Evolutionary conservation across 179 eudicot species (phyloP).

Genomic region (Beta macrorhiza): DNA sequence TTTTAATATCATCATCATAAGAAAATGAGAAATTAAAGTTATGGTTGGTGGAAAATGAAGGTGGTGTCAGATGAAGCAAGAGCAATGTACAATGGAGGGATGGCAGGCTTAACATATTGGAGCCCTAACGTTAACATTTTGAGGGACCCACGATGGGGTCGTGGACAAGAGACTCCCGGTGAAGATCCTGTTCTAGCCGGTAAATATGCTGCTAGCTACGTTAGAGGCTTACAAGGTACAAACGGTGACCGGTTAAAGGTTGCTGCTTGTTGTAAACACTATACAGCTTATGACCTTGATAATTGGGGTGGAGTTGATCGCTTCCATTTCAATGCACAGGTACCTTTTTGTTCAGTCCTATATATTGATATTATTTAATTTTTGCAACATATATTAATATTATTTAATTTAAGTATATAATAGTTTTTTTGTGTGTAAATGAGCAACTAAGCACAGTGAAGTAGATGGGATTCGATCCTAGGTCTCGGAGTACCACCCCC

Average conservation of each 20-base stretch:
- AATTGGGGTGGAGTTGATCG: constrained; percentile 77
- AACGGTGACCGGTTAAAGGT: constrained; percentile 54
- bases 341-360: constrained; percentile 6
- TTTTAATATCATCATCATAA: background rate
- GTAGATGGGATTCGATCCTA: too few species aligned
- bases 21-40: background rate
- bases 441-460: too few species aligned
- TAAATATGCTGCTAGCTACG: constrained; percentile 54
- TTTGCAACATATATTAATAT: too few species aligned
- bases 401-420: too few species aligned
- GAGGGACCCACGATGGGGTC: constrained; percentile 76
- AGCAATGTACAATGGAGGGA: constrained; percentile 73
- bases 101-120: constrained; percentile 64
- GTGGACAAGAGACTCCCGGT: constrained; percentile 81
- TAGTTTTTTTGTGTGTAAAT: too few species aligned
- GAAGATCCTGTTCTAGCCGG: constrained; percentile 62
- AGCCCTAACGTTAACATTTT: constrained; percentile 67
- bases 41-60: constrained; percentile 36
- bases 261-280: constrained; percentile 72
- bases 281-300: constrained; percentile 71
- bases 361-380: too few species aligned
- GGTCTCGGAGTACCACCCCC: too few species aligned
- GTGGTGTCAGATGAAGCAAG: constrained; percentile 68
- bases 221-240: constrained; percentile 56
- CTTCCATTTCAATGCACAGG: constrained; percentile 61